Evolutionary conservation across 1,284 basidiomycete species (phyloP), one percentile per base, ranked within the genome.

Genomic region (Amylostereum areolatum): DNA sequence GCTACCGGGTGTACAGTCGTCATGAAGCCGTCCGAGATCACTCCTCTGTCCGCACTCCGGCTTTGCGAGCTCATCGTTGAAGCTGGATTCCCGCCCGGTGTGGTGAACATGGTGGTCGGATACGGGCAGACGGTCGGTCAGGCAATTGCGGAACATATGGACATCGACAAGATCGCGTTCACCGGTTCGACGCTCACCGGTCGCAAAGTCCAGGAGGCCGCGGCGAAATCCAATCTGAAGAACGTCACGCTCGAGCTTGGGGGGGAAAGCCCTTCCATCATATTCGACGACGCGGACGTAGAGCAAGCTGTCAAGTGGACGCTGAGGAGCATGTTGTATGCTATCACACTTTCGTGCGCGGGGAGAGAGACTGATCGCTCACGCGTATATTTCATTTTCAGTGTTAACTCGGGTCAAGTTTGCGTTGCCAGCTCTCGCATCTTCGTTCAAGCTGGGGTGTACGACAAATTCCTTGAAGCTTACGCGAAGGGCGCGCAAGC

Each of bases 181-280:
- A 89, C 86, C 1, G 86, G 86, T 12, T 79, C 72, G 48, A 92
- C 89, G 1, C 73, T 87, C 39, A 85, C 92, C 31, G 95, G 95
- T 4, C 80, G 91, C 25, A 85, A 86, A 65, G 82, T 97, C 68
- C 82, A 92, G 77, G 81, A 89, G 59, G 80, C 87, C 0, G 83
- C 92, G 1, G 83, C 92, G 4, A 81, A 85, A 69, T 84, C 78
- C 44, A 95, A 97, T 66, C 67, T 97, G 59, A 96, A 96, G 75
- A 81, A 80, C 46, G 87, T 96, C 46, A 92, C 92, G 3, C 82
- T 97, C 58, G 94, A 97, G 71, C 80, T 97, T 43, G 94, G 94
- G 35, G 93, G 94, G 35, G 97, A 97, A 78, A 86, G 84, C 52
- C 89, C 92, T 25, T 89, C 84, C 62, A 78, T 88, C 62, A 73